Conservation (phyloP, 108 stramenopile genomes). For the Aurantiochytrium sp. region DNA sequence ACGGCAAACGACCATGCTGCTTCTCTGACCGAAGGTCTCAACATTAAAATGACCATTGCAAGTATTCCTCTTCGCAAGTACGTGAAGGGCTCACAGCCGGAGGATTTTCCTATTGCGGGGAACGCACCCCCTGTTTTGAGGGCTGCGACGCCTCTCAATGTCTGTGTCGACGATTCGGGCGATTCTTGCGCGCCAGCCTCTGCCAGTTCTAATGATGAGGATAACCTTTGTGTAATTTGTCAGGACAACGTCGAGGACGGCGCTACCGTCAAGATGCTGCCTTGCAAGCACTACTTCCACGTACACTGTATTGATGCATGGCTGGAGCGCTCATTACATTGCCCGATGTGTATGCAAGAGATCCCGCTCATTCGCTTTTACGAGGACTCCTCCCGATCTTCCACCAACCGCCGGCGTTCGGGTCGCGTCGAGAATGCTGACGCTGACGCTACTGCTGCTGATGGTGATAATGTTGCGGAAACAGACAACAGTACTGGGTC, state of each 20-base stretch:
- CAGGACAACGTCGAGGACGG: background rate
- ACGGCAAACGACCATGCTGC: background rate
- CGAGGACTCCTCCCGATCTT: background rate
- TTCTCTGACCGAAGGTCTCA: background rate
- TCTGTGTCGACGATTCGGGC: background rate
- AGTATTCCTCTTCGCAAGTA: background rate
- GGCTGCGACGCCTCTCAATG: no score
- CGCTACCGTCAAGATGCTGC: background rate
- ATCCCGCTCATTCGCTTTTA: background rate
- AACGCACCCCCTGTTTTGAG: background rate
- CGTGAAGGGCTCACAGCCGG: background rate
- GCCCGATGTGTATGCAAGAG: constrained; percentile 24
- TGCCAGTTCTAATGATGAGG: background rate
- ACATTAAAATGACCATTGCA: background rate
- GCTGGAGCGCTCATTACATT: constrained; percentile 15
- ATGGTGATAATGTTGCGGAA: background rate
- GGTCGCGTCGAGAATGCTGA: background rate
- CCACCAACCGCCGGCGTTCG: background rate
- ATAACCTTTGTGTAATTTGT: constrained; percentile 11
- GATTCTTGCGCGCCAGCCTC: background rate
- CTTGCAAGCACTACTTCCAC: constrained; percentile 23
- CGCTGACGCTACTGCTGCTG: background rate
- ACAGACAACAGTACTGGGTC: no score
- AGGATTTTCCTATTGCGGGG: background rate
- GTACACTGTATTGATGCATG: constrained; percentile 5